Base-by-base conservation (phyloP, 2,329 filamentous ascomycete species). In the Cladosporium sp. region DNA sequence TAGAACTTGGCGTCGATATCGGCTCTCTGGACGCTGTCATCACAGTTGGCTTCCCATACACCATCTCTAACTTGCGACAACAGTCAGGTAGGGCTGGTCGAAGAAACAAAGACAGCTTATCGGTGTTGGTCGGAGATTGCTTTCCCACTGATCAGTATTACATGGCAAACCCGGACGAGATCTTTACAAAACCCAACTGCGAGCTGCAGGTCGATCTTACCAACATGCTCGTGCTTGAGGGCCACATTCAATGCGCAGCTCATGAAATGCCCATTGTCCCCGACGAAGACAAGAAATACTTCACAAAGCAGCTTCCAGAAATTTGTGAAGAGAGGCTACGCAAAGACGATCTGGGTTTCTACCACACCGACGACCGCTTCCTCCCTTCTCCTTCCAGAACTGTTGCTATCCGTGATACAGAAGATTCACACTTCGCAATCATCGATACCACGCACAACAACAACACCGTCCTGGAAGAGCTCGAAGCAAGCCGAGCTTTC, bases 1-100 rank as follows among this genome's bases (percentile, higher is more conserved):
- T 99, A 2, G 93, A 99, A 65, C 74, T 99, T 1, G 93, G 93
- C 22, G 89, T 99, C 37, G 93, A 99, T 65, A 97, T 99, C 58
- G 93, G 93, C 13, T 88, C 86, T 1, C 75, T 99, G 7, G 93
- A 99, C 68, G 93, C 91, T 48, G 93, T 99, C 11, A 78, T 99
- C 54, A 96, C 89, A 0, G 87, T 95, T 64, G 92, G 92, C 0
- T 99, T 99, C 56, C 93, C 93, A 0, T 96, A 96, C 62, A 95
- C 89, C 0, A 96, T 99, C 53, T 86, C 93, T 29, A 97, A 97
- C 63, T 75, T 97, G 41, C 82, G 93, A 8, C 93, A 99, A 66
- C 93, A 99, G 68, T 96, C 89, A 61, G 93, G 93, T 12, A 83
- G 93, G 61, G 93, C 93, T 17, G 93, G 93, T 11, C 82, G 93